Evolutionary conservation across 2,329 filamentous ascomycete genomes (phyloP).

Genomic region (Fusarium sp.): DNA sequence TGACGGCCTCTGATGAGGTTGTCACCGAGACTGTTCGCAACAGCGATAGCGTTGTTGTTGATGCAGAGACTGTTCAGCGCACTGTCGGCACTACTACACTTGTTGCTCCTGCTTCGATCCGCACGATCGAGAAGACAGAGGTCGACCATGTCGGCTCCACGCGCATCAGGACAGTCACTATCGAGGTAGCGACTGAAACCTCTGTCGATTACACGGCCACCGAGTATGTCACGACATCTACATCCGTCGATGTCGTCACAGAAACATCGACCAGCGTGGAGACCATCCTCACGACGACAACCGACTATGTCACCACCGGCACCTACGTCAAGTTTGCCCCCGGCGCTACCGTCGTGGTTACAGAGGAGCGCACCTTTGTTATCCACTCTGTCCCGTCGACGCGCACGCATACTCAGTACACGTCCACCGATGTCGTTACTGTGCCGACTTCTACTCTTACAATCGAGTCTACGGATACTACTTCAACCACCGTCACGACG

Average conservation of each 20-base stretch:
- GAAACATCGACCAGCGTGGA: constrained; percentile 9
- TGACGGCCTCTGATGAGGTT: constrained; percentile 1
- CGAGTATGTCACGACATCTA: constrained; percentile 5
- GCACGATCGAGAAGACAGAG: constrained; percentile 6
- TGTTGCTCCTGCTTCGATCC: constrained; percentile 5
- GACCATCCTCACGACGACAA: constrained; percentile 10
- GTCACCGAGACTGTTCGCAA: constrained; percentile 11
- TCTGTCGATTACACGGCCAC: constrained; percentile 5
- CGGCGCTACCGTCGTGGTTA: constrained; percentile 1
- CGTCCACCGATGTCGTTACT: not conserved
- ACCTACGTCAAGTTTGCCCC: constrained; percentile 7
- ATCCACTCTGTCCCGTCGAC: constrained; percentile 10
- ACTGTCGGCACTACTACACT: constrained; percentile 5
- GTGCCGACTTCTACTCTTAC: constrained; percentile 7
- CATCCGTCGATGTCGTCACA: constrained; percentile 5
- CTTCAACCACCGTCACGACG: constrained; percentile 5
- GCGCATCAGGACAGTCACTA: constrained; percentile 4
- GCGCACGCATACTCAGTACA: constrained; percentile 12
- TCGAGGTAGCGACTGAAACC: constrained; percentile 2
- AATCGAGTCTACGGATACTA: constrained; percentile 4
- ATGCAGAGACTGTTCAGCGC: constrained; percentile 4
- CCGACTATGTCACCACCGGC: constrained; percentile 2
- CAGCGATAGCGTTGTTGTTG: not conserved
- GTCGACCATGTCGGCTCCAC: constrained; percentile 14
- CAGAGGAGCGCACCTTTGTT: constrained; percentile 9